Percentiles rank a stretch among this genome's conserved stretches.
Conservation (phyloP, 2,329 filamentous ascomycete genomes). For the Beauveria asiatica region DNA sequence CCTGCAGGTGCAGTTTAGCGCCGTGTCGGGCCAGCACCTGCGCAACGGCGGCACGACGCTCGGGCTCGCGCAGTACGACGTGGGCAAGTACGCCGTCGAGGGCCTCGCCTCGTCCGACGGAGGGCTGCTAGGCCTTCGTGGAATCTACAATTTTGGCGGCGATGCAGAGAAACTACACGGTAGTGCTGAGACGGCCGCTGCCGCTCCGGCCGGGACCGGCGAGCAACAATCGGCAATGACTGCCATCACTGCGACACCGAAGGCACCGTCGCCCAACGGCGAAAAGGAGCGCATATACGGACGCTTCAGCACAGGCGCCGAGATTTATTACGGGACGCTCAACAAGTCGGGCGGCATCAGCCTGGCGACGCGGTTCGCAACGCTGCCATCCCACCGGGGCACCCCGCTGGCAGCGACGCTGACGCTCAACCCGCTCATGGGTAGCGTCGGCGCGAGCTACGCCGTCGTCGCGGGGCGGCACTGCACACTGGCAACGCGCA, state of each 20-base stretch:
- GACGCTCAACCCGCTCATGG: constrained; percentile 90
- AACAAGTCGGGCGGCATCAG: constrained; percentile 93
- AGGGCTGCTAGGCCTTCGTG: constrained; percentile 75
- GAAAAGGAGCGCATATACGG: constrained; percentile 60
- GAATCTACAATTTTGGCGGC: constrained; percentile 88
- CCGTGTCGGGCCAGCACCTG: constrained; percentile 63
- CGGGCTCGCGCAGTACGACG: constrained; percentile 70
- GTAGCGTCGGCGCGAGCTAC: constrained; percentile 84
- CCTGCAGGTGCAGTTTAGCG: constrained; percentile 71
- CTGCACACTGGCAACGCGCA: constrained; percentile 77
- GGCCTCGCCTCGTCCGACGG: constrained; percentile 90
- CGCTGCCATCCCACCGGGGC: constrained; percentile 68
- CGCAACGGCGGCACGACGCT: constrained; percentile 70
- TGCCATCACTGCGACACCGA: background rate
- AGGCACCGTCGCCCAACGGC: background rate
- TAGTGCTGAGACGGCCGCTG: background rate
- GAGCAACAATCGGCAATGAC: background rate
- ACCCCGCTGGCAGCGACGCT: constrained; percentile 91
- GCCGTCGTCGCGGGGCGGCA: constrained; percentile 78
- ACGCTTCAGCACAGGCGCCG: constrained; percentile 81
- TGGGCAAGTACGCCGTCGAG: constrained; percentile 80
- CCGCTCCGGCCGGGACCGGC: background rate
- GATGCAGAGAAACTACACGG: constrained; percentile 39
- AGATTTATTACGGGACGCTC: constrained; percentile 89
- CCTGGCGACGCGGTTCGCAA: constrained; percentile 81